Evolutionary conservation across 2,329 filamentous ascomycete species (phyloP).

Genomic region (Ophiocordyceps camponoti-rufipedis): DNA sequence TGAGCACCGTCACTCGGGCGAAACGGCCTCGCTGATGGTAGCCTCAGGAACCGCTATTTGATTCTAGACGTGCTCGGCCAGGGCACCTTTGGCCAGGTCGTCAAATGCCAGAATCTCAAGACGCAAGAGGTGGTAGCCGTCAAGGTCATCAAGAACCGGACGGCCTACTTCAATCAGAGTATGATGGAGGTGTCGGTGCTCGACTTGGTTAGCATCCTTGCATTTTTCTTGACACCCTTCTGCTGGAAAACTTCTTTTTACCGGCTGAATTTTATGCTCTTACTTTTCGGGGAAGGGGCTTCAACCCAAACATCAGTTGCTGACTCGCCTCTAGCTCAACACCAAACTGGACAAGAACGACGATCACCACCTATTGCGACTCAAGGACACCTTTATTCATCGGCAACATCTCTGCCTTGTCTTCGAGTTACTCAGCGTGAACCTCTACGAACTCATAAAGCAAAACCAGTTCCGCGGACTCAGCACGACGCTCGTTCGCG

Average conservation of each 20-base stretch:
- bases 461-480: conserved; percentile 97
- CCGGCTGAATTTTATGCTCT: too few relatives aligned
- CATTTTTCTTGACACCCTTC: background rate
- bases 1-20: background rate
- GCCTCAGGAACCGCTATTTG: conserved; percentile 68
- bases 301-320: conserved; percentile 1
- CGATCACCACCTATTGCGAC: conserved; percentile 81
- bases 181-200: conserved; percentile 99
- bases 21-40: background rate
- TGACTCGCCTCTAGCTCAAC: conserved; percentile 48
- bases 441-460: conserved; percentile 96
- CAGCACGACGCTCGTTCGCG: conserved; percentile 88
- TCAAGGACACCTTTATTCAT: conserved; percentile 98
- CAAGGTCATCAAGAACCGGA: conserved; percentile 98
- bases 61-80: conserved; percentile 95
- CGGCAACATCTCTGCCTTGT: conserved; percentile 91
- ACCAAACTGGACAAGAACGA: conserved; percentile 99
- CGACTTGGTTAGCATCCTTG: conserved; percentile 51
- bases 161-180: conserved; percentile 98
- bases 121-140: conserved; percentile 97
- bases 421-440: conserved; percentile 91
- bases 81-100: conserved; percentile 94
- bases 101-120: conserved; percentile 97
- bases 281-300: too few relatives aligned
- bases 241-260: too few relatives aligned